A percentile compares a stretch with the other conserved stretches of the same genome.
phyloP scores from a whole-genome alignment of 768 basidiomycete genomes.

The Postia placenta region DNA sequence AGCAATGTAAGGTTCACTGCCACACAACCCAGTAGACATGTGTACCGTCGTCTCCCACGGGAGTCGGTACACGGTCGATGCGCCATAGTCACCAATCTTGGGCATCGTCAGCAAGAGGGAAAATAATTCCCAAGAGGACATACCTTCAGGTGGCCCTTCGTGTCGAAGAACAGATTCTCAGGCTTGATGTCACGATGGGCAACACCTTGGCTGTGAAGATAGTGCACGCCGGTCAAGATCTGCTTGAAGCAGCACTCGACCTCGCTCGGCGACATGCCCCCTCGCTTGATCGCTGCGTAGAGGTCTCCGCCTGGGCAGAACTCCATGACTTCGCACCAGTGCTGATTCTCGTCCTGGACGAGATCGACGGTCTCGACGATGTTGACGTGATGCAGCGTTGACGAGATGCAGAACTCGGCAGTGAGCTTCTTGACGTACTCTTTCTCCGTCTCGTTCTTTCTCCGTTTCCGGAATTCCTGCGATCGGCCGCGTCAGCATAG shows the following conservation, averaged over 20 bases:
- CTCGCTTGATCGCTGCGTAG: slow-evolving; percentile 98
- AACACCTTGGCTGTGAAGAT: slow-evolving; percentile 94
- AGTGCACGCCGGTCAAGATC: slow-evolving; percentile 80
- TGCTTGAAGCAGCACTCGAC: slow-evolving; percentile 99
- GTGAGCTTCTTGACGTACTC: slow-evolving; percentile 99
- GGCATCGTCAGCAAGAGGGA: slow-evolving; percentile 10
- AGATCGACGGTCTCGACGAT: slow-evolving; percentile 98
- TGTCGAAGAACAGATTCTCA: slow-evolving; percentile 94
- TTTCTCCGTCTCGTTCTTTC: slow-evolving; percentile 98
- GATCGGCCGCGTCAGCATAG: slow-evolving; percentile 3
- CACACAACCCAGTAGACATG: slow-evolving; percentile 94
- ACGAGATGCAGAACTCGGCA: slow-evolving; percentile 97
- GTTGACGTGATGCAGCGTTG: slow-evolving; percentile 89
- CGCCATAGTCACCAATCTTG: slow-evolving; percentile 97
- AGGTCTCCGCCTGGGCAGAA: slow-evolving; percentile 98
- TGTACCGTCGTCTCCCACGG: slow-evolving; percentile 98
- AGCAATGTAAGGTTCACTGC: slow-evolving; percentile 97
- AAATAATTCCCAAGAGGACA: slow-evolving; percentile 16
- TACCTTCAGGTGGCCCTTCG: slow-evolving; percentile 89
- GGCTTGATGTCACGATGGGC: slow-evolving; percentile 98
- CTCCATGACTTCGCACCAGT: slow-evolving; percentile 99
- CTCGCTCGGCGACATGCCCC: slow-evolving; percentile 84
- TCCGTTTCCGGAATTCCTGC: slow-evolving; percentile 95
- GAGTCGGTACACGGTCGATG: slow-evolving; percentile 96
- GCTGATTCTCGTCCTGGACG: slow-evolving; percentile 93